Evolutionary conservation across 2,329 filamentous ascomycete species (phyloP), one percentile per base, ranked within the genome.

Genomic region (Nigrospora oryzae): DNA sequence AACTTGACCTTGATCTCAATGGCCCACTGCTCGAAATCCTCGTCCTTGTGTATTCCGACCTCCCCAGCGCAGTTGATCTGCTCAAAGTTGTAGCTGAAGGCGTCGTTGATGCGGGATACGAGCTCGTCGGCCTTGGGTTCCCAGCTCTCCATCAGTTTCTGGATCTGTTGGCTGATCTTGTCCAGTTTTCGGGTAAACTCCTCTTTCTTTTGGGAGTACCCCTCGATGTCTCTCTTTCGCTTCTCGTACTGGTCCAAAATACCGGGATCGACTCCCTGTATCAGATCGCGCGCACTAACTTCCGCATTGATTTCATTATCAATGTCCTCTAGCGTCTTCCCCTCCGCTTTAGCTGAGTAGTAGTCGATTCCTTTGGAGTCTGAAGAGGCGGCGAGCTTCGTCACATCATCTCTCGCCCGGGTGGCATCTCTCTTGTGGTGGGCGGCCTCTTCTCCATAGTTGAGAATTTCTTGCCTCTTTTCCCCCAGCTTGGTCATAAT

Each of bases 1-100:
- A 98, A 98, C 60, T 90, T 94, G 62, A 98, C 93, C 63, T 85
- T 84, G 60, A 98, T 94, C 61, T 95, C 84, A 49, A 98, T 84
- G 1, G 88, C 83, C 93, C 93, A 98, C 49, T 86, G 80, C 46
- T 94, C 88, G 66, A 97, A 98, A 60, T 97, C 89, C 17, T 89
- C 84, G 53, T 89, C 86, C 63, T 97, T 97, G 70, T 90, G 77
- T 4, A 98, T 74, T 48, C 76, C 76, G 4, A 98, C 89, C 64
- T 97, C 87, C 33, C 93, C 93, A 5, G 90, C 90, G 63, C 93
- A 97, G 52, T 84, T 89, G 59, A 98, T 97, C 61, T 91, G 84
- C 57, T 88, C 81, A 62, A 98, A 97, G 57, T 95, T 97, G 62
- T 91, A 84, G 6, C 85, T 81, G 63, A 98, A 98, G 0, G 90